Evolutionary conservation across 1,139 yeast species (phyloP).

Genomic region (Protomyces lactucae-debilis): DNA sequence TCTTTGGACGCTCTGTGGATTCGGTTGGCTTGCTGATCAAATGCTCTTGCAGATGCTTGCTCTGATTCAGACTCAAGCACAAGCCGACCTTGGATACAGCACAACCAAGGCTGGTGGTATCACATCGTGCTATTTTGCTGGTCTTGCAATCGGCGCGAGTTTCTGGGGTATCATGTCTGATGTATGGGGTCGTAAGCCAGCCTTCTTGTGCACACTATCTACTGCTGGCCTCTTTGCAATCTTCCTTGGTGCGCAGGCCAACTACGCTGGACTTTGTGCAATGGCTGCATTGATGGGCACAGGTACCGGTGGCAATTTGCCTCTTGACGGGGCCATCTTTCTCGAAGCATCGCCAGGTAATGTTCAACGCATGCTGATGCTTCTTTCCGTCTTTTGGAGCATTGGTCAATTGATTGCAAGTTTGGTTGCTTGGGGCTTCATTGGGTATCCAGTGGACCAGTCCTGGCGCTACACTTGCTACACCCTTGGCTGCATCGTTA

Average conservation of each 20-base stretch:
- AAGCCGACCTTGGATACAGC: slow-evolving; percentile 15
- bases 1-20: slow-evolving; percentile 22
- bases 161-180: slow-evolving; percentile 59
- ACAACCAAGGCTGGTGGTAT: slow-evolving; percentile 33
- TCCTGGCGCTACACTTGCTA: slow-evolving; percentile 56
- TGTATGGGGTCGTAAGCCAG: slow-evolving; percentile 53
- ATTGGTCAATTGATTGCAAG: slow-evolving; percentile 56
- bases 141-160: slow-evolving; percentile 54
- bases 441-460: not conserved
- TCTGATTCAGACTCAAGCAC: slow-evolving; percentile 25
- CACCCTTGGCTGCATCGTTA: slow-evolving; percentile 51
- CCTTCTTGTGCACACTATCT: slow-evolving; percentile 53
- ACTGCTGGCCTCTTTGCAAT: slow-evolving; percentile 51
- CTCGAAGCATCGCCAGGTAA: slow-evolving; percentile 55
- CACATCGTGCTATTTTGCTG: slow-evolving; percentile 44
- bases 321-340: slow-evolving; percentile 57
- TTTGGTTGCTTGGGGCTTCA: slow-evolving; percentile 51
- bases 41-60: slow-evolving; percentile 19
- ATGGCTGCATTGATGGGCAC: slow-evolving; percentile 46
- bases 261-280: slow-evolving; percentile 38
- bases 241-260: slow-evolving; percentile 51
- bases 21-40: slow-evolving; percentile 27
- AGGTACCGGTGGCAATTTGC: slow-evolving; percentile 56
- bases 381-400: slow-evolving; percentile 61
- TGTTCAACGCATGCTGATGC: slow-evolving; percentile 52